Conservation (phyloP, 225 moss, liverwort and hornwort species). For the Thuidium tamariscinum region DNA sequence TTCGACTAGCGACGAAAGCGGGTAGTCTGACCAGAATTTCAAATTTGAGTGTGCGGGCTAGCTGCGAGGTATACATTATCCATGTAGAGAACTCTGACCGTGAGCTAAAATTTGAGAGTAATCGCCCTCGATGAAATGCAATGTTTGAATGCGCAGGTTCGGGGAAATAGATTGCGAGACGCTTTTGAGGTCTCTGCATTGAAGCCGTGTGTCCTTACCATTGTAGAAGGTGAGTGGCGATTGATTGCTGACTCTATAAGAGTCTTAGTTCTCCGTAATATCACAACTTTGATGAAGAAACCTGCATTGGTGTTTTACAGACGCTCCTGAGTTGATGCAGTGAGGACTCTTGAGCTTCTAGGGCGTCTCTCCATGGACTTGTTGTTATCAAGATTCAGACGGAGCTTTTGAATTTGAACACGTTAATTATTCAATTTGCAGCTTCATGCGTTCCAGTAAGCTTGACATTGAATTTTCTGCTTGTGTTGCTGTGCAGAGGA, state of each 20-base stretch:
- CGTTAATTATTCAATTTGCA: background rate
- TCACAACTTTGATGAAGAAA: background rate
- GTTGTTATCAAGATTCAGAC: background rate
- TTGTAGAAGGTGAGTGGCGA: conserved; percentile 34
- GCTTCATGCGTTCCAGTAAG: background rate
- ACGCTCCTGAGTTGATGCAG: background rate
- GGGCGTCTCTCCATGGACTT: background rate
- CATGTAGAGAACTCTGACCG: background rate
- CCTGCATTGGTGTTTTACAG: background rate
- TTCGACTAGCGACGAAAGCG: background rate
- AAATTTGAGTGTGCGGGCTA: background rate
- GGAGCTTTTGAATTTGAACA: background rate
- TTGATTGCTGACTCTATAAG: background rate
- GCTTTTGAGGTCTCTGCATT: conserved; percentile 42
- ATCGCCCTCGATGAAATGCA: background rate
- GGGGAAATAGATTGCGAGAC: conserved; percentile 43
- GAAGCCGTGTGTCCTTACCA: conserved; percentile 42
- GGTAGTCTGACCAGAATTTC: background rate
- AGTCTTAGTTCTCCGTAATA: background rate
- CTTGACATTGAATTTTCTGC: background rate
- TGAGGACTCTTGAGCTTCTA: background rate
- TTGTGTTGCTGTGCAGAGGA: conserved; percentile 26
- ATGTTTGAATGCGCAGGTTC: conserved; percentile 24
- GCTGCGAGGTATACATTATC: background rate
- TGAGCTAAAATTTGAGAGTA: background rate